phyloP scores from a whole-genome alignment of 345 rosid species.

The Eucalyptus pumila region DNA sequence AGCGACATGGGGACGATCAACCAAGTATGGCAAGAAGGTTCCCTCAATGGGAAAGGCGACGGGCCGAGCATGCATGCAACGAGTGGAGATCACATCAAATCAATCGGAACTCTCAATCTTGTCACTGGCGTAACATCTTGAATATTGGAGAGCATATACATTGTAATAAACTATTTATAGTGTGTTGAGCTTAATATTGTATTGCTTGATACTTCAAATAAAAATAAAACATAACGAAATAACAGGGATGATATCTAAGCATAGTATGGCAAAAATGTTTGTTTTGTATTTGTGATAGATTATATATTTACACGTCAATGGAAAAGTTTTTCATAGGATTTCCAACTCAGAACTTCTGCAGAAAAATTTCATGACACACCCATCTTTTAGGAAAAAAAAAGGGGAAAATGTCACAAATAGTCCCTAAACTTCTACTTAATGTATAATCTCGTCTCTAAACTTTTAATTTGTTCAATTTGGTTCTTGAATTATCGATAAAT shows the following conservation, averaged over 20 bases:
- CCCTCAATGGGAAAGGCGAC: not conserved
- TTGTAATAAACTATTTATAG: not conserved
- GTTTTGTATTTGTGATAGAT: not conserved
- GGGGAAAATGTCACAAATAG: no score
- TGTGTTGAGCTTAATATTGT: not conserved
- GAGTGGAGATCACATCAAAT: not conserved
- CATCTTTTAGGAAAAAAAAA: not conserved
- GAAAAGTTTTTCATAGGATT: not conserved
- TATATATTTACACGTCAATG: not conserved
- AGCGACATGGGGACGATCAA: not conserved
- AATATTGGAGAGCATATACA: not conserved
- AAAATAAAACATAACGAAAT: not conserved
- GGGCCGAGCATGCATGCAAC: not conserved
- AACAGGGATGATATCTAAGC: not conserved
- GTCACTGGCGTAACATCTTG: conserved; percentile 1
- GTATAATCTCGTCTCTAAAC: no score
- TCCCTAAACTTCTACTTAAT: no score
- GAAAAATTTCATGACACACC: not conserved
- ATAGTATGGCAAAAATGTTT: not conserved
- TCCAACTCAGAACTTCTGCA: not conserved
- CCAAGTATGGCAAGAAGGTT: conserved; percentile 71
- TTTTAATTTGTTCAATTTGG: no score
- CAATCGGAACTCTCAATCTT: conserved; percentile 28
- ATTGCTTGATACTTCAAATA: not conserved
- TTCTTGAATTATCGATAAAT: no score